Base-by-base conservation (phyloP, 805 yeast genomes). In the Metschnikowia proteae region DNA sequence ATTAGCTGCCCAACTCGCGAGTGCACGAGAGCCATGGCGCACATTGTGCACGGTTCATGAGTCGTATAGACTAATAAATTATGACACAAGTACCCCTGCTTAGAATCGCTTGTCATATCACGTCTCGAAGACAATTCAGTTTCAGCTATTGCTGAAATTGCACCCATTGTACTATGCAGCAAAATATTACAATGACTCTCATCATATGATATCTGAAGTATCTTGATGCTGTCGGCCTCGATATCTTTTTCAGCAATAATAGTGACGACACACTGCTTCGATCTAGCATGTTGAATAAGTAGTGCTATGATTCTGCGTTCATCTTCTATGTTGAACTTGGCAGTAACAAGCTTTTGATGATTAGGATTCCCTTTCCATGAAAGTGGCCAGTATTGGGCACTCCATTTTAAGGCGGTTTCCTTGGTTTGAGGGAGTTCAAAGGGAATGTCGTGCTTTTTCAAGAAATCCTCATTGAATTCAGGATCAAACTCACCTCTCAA, bases 21-120 rank as follows among this genome's bases (percentile, higher is more conserved):
- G 63, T 94, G 99, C 8, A 91, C 83, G 36, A 94, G 71, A 0
- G 98, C 98, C 99, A 94, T 94, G 5, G 88, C 70, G 61, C 99
- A 94, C 97, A 92, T 94, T 0, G 88, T 80, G 60, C 99, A 94
- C 0, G 99, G 99, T 64, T 94, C 99, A 62, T 90, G 96, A 0
- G 96, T 86, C 1, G 95, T 86, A 61, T 86, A 89, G 0, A 94
- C 89, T 52, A 87, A 83, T 55, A 82, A 76, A 46, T 83, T 79
- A 32, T 84, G 78, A 61, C 98, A 91, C 2, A 94, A 73, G 60
- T 94, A 94, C 29, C 64, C 60, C 10, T 45, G 59, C 55, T 51
- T 65, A 11, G 38, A 42, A 9, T 50, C 47, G 13, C 35, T 27
- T 1, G 27, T 2, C 39, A 30, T 2, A 25, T 32, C 48, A 38